Evolutionary conservation across 306 rosid species (phyloP).

Genomic region (Cucurbita ficifolia): DNA sequence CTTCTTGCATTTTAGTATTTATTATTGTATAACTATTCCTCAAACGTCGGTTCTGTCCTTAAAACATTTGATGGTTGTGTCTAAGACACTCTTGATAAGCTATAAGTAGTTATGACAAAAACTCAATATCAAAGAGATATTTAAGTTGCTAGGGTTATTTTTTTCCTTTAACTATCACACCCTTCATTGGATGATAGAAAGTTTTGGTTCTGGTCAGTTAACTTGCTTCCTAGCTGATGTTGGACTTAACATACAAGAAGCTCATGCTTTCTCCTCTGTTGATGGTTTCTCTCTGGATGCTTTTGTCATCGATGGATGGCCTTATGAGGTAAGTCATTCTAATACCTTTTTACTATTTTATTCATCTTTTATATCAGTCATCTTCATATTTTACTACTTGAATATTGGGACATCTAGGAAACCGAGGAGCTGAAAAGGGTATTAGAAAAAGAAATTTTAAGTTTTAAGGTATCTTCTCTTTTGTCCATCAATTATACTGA

Average conservation of each 20-base stretch:
- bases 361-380: neutral
- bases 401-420: conserved; percentile 43
- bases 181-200: conserved; percentile 10
- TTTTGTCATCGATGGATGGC: conserved; percentile 95
- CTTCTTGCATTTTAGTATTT: neutral
- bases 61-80: neutral
- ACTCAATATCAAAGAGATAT: neutral
- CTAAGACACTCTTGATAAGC: neutral
- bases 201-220: conserved; percentile 42
- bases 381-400: neutral
- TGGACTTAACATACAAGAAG: conserved; percentile 97
- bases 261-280: conserved; percentile 91
- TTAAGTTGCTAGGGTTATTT: neutral
- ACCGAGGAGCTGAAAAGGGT: conserved; percentile 75
- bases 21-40: neutral
- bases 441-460: conserved; percentile 59
- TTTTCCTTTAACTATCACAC: conserved; percentile 3
- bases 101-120: neutral
- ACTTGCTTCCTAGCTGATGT: conserved; percentile 77
- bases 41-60: neutral
- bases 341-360: neutral
- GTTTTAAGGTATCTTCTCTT: conserved; percentile 38
- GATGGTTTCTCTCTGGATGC: conserved; percentile 98
- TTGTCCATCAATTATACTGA: neutral
- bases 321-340: conserved; percentile 48